Evolutionary conservation across 2,329 filamentous ascomycete genomes (phyloP).

Genomic region (Penicillium sp.): DNA sequence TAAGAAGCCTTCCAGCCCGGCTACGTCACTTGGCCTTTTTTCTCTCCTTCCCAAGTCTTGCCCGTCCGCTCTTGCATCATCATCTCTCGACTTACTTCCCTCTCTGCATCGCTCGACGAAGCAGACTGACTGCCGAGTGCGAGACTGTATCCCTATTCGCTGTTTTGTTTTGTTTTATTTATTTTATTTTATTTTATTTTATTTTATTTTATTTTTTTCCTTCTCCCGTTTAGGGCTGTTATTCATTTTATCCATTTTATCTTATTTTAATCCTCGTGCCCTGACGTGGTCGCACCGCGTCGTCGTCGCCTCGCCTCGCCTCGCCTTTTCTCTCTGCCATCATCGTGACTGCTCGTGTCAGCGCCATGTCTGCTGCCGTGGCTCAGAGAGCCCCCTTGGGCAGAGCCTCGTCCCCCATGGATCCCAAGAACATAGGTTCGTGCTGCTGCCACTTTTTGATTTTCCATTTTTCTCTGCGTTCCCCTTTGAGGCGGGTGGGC

Average conservation of each 20-base stretch:
- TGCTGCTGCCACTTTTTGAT: conserved; percentile 9
- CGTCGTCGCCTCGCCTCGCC: conserved; percentile 15
- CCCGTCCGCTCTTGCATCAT: conserved; percentile 15
- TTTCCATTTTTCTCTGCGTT: conserved; percentile 13
- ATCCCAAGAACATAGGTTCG: conserved; percentile 40
- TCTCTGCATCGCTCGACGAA: neutral
- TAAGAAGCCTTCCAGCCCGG: conserved; percentile 26
- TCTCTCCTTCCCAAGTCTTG: conserved; percentile 16
- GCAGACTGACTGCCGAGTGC: neutral
- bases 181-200: conserved; percentile 12
- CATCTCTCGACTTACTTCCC: too few species aligned
- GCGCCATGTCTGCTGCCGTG: conserved; percentile 40
- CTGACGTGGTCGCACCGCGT: conserved; percentile 14
- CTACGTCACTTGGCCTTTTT: conserved; percentile 32
- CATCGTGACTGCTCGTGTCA: neutral
- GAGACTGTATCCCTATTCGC: conserved; percentile 11
- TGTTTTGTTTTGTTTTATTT: conserved; percentile 18
- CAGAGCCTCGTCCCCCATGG: conserved; percentile 40
- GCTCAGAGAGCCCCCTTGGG: conserved; percentile 32
- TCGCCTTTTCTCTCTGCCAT: conserved; percentile 2
- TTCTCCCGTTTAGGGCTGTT: neutral
- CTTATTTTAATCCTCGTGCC: neutral
- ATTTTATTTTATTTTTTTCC: conserved; percentile 12
- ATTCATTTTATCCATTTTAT: conserved; percentile 15
- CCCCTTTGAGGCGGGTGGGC: conserved; percentile 28